phyloP scores from a whole-genome alignment of 768 basidiomycete genomes.

The Pholiota molesta region DNA sequence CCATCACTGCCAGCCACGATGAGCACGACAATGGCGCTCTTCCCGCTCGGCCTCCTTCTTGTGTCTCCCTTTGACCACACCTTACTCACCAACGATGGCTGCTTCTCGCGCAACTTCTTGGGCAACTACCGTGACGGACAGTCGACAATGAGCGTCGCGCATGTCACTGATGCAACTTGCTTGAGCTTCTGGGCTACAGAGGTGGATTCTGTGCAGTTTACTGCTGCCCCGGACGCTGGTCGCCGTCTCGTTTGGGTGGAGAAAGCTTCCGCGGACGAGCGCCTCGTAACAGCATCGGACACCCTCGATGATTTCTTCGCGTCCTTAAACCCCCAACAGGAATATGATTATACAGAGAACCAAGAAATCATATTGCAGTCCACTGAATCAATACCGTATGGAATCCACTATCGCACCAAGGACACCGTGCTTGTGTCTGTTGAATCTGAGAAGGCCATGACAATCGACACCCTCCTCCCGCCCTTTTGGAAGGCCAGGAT shows the following conservation, averaged over 20 bases:
- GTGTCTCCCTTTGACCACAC: constrained; percentile 47
- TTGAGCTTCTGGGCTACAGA: constrained; percentile 33
- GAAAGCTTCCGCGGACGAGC: constrained; percentile 51
- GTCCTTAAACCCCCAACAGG: constrained; percentile 9
- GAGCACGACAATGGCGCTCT: constrained; percentile 9
- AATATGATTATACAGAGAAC: neutral
- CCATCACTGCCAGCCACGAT: neutral
- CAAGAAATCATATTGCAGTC: constrained; percentile 23
- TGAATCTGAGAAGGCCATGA: constrained; percentile 37
- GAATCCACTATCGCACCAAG: constrained; percentile 45
- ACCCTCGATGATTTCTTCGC: constrained; percentile 21
- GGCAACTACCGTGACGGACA: constrained; percentile 55
- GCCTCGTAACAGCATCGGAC: constrained; percentile 30
- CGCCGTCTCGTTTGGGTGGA: constrained; percentile 64
- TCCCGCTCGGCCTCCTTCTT: constrained; percentile 39
- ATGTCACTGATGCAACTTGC: constrained; percentile 39
- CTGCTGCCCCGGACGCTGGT: constrained; percentile 20
- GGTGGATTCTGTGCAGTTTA: constrained; percentile 28
- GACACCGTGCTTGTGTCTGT: constrained; percentile 56
- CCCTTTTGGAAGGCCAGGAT: constrained; percentile 72
- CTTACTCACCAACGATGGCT: constrained; percentile 41
- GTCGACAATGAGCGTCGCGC: constrained; percentile 47
- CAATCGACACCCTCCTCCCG: constrained; percentile 68
- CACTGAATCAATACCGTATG: constrained; percentile 21
- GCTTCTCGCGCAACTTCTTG: constrained; percentile 53